These are phyloP conservation scores for Oidium heveae DNA, from an alignment of 2,329 filamentous ascomycete species.

Conservation along the genomic window DNA sequence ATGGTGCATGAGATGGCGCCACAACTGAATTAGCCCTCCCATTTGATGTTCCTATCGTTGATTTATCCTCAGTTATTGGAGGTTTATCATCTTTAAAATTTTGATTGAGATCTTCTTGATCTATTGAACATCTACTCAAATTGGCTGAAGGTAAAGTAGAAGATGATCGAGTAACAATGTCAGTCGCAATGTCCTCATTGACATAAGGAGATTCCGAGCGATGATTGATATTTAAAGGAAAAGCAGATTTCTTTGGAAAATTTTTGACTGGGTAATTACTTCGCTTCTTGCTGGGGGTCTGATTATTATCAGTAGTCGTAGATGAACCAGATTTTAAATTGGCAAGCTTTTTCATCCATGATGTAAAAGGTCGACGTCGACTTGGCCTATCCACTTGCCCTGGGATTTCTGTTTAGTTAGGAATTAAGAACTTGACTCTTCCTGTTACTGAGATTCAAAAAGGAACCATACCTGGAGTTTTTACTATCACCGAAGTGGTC, in stretches of 20 bases:
- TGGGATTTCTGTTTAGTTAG: constrained; percentile 15
- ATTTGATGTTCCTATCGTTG: constrained; percentile 37
- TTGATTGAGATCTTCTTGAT: constrained; percentile 32
- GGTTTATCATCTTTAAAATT: constrained; percentile 35
- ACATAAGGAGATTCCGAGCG: constrained; percentile 37
- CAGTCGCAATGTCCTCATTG: constrained; percentile 13
- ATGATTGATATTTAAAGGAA: constrained; percentile 41
- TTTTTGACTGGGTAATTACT: constrained; percentile 18
- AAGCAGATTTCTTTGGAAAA: constrained; percentile 29
- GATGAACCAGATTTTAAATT: constrained; percentile 53
- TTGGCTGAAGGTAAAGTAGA: constrained; percentile 27
- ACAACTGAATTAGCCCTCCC: constrained; percentile 45
- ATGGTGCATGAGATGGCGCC: constrained; percentile 46
- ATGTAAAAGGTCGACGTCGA: constrained; percentile 66
- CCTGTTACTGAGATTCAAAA: too few relatives aligned
- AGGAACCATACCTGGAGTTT: too few relatives aligned
- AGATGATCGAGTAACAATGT: constrained; percentile 25
- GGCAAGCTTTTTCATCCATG: constrained; percentile 82
- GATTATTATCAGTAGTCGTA: constrained; percentile 26
- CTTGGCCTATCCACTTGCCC: constrained; percentile 36
- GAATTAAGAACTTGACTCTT: too few relatives aligned
- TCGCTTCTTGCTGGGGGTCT: constrained; percentile 18
- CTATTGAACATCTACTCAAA: constrained; percentile 26
- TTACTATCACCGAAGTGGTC: too few relatives aligned
- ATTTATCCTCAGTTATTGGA: constrained; percentile 40